Conservation (phyloP, 306 rosid genomes). For the Inga laurina region DNA sequence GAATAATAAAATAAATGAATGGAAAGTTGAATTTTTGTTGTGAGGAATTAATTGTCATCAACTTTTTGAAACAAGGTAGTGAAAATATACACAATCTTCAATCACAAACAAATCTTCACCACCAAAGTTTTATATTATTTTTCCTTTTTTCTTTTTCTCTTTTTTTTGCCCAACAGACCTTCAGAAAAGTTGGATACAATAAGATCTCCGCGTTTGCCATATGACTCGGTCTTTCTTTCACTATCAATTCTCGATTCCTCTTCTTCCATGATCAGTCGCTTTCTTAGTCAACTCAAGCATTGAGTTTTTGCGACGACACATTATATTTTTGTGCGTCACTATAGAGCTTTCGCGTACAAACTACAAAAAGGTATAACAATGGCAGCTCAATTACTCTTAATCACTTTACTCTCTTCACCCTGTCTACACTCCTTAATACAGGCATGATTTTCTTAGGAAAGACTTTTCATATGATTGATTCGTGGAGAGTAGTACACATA, state of each 20-base stretch:
- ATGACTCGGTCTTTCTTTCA: slow-evolving; percentile 13
- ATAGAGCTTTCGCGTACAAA: not conserved
- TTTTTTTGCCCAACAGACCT: not conserved
- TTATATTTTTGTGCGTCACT: not conserved
- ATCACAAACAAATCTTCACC: not conserved
- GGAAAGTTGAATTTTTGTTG: slow-evolving; percentile 24
- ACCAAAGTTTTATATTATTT: not conserved
- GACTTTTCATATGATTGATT: too few species aligned
- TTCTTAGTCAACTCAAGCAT: not conserved
- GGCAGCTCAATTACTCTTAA: not conserved
- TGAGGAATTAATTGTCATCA: not conserved
- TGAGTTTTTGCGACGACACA: not conserved
- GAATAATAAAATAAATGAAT: slow-evolving; percentile 13
- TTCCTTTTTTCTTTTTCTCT: not conserved
- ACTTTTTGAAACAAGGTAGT: not conserved
- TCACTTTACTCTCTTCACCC: not conserved
- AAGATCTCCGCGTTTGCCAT: slow-evolving; percentile 39
- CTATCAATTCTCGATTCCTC: not conserved
- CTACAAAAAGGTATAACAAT: not conserved
- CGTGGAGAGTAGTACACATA: too few species aligned
- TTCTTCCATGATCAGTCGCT: not conserved
- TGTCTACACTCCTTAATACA: too few species aligned
- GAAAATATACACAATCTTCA: not conserved
- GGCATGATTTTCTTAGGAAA: too few species aligned
- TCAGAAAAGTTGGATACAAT: not conserved